Evolutionary conservation across 1,284 basidiomycete species (phyloP), one percentile per base, ranked within the genome.

Genomic region (Neolentinus lepideus): DNA sequence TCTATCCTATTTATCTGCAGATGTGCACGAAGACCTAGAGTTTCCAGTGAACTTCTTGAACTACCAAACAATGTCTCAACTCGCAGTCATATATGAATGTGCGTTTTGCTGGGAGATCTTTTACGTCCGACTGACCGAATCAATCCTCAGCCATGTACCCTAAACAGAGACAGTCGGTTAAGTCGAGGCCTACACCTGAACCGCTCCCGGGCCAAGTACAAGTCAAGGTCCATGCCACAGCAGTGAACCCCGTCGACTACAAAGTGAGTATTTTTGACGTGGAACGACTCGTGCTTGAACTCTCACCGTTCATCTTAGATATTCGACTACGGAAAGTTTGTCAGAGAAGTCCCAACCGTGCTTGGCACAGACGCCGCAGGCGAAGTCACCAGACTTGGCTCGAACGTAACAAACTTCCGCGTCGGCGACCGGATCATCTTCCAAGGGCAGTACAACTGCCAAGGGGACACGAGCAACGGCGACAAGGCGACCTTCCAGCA

Each of bases 281-380:
- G 12, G 12, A 21, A 4, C 16, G 4, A n/a, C 16, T 6, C 19
- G 16, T n/a, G 19, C n/a, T 16, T 43, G 6, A 43, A 4, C 38
- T 6, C 38, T n/a, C 6, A 21, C 38, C 38, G 16, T 16, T 43
- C 8, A 9, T 21, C 19, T 21, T 21, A 43, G 38, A 64, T 75
- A 31, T 68, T 68, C 50, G 64, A 59, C n/a, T 61, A 59, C 50
- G 71, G 66, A 0, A 58, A 67, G 38, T 65, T 71, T 57, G 55
- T 67, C 0, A 48, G 61, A 0, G 59, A 63, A 25, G 75, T 69
- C 53, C 75, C 81, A 9, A 69, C 73, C 8, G 67, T 80, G 6
- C 65, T 81, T 10, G 86, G 86, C 3, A 73, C 68, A 19, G 86
- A 89, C 61, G 76, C 76, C 50, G 75, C 78, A 27, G 85, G 86